A percentile compares a stretch with the other conserved stretches of the same genome.
These are phyloP conservation scores for Noccaea caerulescens DNA, from an alignment of 345 rosid genomes.

Conservation along the genomic window DNA sequence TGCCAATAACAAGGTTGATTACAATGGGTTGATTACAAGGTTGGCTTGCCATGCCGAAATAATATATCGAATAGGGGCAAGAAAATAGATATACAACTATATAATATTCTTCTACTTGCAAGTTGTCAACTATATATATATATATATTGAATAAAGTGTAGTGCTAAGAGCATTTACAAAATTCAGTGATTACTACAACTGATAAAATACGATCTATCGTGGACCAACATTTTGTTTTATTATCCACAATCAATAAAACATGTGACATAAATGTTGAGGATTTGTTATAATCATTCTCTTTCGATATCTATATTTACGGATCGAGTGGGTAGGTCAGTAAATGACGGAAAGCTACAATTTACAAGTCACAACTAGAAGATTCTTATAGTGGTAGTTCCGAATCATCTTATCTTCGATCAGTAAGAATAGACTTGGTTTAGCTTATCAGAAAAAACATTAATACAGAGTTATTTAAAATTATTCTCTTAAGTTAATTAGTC, in stretches of 20 bases:
- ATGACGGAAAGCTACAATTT: conserved; percentile 32
- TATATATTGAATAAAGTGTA: not conserved
- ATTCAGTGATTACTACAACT: conserved; percentile 2
- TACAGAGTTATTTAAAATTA: not conserved
- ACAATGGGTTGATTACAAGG: not conserved
- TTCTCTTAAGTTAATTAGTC: conserved; percentile 22
- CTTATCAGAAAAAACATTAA: not conserved
- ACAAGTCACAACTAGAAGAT: conserved; percentile 3
- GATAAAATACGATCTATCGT: conserved; percentile 19
- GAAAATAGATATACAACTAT: not conserved
- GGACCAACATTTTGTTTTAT: not conserved
- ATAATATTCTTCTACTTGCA: conserved; percentile 16
- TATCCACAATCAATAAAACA: conserved; percentile 9
- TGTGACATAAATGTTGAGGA: conserved; percentile 1
- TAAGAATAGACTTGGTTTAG: not conserved
- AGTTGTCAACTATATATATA: too few species aligned
- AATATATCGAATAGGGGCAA: not conserved
- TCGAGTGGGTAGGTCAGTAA: conserved; percentile 33
- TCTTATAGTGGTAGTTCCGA: conserved; percentile 25
- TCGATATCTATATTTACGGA: conserved; percentile 18
- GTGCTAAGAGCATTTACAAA: not conserved
- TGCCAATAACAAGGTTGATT: too few species aligned
- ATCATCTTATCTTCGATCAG: conserved; percentile 14
- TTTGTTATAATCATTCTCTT: conserved; percentile 6
- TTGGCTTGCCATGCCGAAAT: not conserved